phyloP scores from a whole-genome alignment of 1,284 basidiomycete genomes.

The Leccinum subatratum region DNA sequence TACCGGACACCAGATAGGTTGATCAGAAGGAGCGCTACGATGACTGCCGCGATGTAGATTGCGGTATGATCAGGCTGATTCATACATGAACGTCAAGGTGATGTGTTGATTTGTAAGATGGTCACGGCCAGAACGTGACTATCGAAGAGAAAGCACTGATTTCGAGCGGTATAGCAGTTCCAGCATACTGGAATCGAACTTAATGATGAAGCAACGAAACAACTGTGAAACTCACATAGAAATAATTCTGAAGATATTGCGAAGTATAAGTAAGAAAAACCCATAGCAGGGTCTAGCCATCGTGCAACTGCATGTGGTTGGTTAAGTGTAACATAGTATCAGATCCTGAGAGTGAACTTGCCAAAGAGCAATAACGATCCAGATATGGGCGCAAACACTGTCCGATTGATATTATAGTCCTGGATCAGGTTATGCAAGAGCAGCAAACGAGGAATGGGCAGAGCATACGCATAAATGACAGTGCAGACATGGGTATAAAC shows the following conservation, averaged over 20 bases:
- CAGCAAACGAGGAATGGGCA: neutral
- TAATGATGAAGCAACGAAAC: neutral
- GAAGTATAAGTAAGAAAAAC: slow-evolving; percentile 35
- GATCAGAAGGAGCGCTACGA: slow-evolving; percentile 57
- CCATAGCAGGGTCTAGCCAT: slow-evolving; percentile 73
- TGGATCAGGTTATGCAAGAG: slow-evolving; percentile 21
- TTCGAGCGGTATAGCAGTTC: slow-evolving; percentile 66
- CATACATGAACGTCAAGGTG: neutral
- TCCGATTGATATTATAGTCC: slow-evolving; percentile 62
- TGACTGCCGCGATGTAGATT: slow-evolving; percentile 62
- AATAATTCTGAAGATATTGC: slow-evolving; percentile 19
- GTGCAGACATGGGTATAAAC: slow-evolving; percentile 59
- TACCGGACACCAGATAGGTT: slow-evolving; percentile 74
- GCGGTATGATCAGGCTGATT: slow-evolving; percentile 45
- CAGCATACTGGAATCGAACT: slow-evolving; percentile 26
- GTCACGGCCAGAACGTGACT: slow-evolving; percentile 62
- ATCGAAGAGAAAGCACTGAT: slow-evolving; percentile 72
- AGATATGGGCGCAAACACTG: slow-evolving; percentile 65
- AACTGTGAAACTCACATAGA: slow-evolving; percentile 18
- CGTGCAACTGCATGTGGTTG: slow-evolving; percentile 44
- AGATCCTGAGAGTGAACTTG: slow-evolving; percentile 17
- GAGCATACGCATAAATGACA: slow-evolving; percentile 55
- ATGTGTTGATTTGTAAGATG: neutral
- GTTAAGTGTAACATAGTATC: slow-evolving; percentile 1
- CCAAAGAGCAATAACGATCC: slow-evolving; percentile 71